A percentile compares a stretch with the other conserved stretches of the same genome.
These are phyloP conservation scores for Samsoniella hepiali DNA, from an alignment of 2,329 filamentous ascomycete species.

Conservation along the genomic window DNA sequence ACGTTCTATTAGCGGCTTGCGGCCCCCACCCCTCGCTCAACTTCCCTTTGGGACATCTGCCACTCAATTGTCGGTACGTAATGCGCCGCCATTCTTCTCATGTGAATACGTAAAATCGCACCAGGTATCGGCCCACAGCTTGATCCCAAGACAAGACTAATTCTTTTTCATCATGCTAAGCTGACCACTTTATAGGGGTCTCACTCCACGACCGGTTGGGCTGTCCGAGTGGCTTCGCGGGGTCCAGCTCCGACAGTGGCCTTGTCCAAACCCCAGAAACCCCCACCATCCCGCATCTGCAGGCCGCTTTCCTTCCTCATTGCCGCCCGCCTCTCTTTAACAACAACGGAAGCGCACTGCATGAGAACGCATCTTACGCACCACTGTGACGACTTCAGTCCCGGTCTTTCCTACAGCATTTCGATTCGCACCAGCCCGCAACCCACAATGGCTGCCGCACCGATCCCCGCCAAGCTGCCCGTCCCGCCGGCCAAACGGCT, in stretches of 20 bases:
- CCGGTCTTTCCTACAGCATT: slow-evolving; percentile 13
- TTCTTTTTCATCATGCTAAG: background rate
- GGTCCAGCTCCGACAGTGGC: background rate
- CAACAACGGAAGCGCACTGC: background rate
- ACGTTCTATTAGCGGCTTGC: background rate
- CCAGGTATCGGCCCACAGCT: slow-evolving; percentile 5
- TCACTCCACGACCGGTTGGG: background rate
- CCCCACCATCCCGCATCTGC: slow-evolving; percentile 7
- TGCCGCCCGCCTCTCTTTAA: background rate
- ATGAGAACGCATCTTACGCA: background rate
- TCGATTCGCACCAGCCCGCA: slow-evolving; percentile 16
- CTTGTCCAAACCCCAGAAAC: background rate
- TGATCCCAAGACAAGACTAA: background rate
- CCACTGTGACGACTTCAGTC: slow-evolving; percentile 1
- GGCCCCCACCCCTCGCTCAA: background rate
- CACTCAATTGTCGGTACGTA: slow-evolving; percentile 12
- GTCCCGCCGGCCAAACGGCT: slow-evolving; percentile 39
- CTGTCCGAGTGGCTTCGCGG: background rate
- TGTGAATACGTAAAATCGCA: background rate
- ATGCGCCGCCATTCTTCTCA: background rate
- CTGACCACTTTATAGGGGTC: too few relatives aligned
- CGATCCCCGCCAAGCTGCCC: slow-evolving; percentile 21
- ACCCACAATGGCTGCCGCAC: slow-evolving; percentile 17
- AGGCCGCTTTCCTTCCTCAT: background rate
- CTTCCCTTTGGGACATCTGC: background rate